Percentiles rank a stretch among this genome's conserved stretches.
Conservation (phyloP, 116 monocot genomes). For the Papilionanthe hybrid region DNA sequence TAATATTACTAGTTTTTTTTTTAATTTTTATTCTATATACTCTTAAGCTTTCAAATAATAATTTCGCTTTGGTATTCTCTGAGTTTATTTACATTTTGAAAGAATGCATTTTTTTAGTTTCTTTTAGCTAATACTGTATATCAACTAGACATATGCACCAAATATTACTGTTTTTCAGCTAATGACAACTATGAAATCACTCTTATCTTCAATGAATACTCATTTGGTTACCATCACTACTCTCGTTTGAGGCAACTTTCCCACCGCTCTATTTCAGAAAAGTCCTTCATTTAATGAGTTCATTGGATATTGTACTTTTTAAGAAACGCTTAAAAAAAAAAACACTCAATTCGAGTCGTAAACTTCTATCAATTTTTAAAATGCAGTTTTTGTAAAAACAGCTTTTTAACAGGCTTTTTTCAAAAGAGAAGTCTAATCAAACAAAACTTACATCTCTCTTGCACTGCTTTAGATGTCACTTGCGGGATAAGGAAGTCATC, state of each 20-base stretch:
- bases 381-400: too few species aligned
- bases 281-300: too few species aligned
- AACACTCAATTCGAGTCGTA: too few species aligned
- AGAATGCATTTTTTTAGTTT: too few species aligned
- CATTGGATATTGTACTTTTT: too few species aligned
- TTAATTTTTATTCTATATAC: neutral
- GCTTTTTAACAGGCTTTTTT: too few species aligned
- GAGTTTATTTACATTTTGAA: neutral
- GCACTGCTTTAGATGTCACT: constrained; percentile 46
- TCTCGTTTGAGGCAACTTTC: too few species aligned
- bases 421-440: too few species aligned
- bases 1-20: neutral
- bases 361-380: too few species aligned
- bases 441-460: neutral
- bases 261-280: too few species aligned
- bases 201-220: neutral
- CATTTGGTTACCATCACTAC: neutral
- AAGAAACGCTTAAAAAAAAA: too few species aligned
- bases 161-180: neutral
- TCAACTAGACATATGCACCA: neutral
- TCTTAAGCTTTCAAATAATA: too few species aligned
- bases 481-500: constrained; percentile 49
- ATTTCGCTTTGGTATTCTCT: neutral
- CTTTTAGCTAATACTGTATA: neutral
- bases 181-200: neutral